Evolutionary conservation across 2,329 filamentous ascomycete genomes (phyloP).

Genomic region (Fusarium siculi): DNA sequence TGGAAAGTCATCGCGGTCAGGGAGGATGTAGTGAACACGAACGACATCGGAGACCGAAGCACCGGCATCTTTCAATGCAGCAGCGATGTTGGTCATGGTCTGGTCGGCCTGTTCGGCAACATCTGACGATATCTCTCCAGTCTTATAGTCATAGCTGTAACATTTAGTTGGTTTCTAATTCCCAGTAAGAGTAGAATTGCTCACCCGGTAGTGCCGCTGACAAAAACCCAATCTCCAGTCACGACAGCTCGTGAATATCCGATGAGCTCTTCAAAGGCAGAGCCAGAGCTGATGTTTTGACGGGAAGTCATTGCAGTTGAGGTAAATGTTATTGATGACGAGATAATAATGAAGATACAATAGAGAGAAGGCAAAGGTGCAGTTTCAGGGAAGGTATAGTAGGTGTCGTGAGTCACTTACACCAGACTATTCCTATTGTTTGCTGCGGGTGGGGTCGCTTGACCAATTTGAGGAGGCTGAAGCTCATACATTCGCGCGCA

Average conservation of each 20-base stretch:
- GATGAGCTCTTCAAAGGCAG: conserved; percentile 63
- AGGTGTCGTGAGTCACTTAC: conserved; percentile 19
- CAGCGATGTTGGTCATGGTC: conserved; percentile 58
- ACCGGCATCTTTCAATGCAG: conserved; percentile 57
- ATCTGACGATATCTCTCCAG: conserved; percentile 56
- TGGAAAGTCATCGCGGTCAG: conserved; percentile 58
- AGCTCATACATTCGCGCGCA: conserved; percentile 8
- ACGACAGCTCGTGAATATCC: conserved; percentile 66
- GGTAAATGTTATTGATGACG: neutral
- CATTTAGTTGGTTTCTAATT: neutral
- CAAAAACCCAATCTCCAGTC: conserved; percentile 61
- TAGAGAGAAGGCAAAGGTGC: neutral
- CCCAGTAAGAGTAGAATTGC: neutral
- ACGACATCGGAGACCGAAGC: conserved; percentile 59
- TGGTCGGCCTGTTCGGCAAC: conserved; percentile 62
- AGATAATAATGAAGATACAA: neutral
- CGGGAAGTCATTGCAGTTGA: conserved; percentile 46
- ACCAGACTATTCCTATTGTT: neutral
- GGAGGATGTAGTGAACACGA: conserved; percentile 63
- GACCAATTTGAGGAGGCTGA: neutral
- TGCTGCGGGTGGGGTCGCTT: conserved; percentile 3
- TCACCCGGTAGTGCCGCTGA: conserved; percentile 66
- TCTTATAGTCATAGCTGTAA: conserved; percentile 61
- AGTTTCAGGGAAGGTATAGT: neutral
- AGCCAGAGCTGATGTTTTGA: conserved; percentile 60